These are phyloP conservation scores for Sphenostylis stenocarpa DNA, from an alignment of 306 rosid genomes.

Conservation along the genomic window DNA sequence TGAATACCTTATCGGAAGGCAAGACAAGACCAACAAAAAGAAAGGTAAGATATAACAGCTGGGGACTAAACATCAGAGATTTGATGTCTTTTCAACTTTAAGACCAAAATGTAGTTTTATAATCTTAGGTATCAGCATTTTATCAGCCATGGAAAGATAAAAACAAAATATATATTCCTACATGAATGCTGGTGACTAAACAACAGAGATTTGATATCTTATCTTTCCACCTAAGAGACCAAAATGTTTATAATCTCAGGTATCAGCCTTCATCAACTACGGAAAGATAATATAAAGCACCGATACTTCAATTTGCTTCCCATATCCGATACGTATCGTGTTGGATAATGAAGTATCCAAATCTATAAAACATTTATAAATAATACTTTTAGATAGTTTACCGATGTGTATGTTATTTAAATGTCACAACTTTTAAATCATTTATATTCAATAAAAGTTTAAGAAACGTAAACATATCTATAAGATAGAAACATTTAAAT, in stretches of 20 bases:
- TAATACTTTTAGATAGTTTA: too few relatives aligned
- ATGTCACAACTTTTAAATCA: too few relatives aligned
- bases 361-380: too few relatives aligned
- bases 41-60: neutral
- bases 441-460: too few relatives aligned
- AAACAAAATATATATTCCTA: neutral
- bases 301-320: too few relatives aligned
- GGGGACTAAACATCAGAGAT: neutral
- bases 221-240: neutral
- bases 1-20: neutral
- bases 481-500: too few relatives aligned
- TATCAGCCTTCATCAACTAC: neutral
- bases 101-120: neutral
- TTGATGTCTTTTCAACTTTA: constrained; percentile 7
- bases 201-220: neutral
- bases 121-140: neutral
- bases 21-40: neutral
- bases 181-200: neutral
- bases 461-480: too few relatives aligned
- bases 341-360: too few relatives aligned
- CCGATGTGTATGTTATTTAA: too few relatives aligned
- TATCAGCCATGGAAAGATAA: neutral
- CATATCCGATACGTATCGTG: too few relatives aligned
- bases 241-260: neutral
- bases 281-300: too few relatives aligned